phyloP scores from a whole-genome alignment of 2,329 filamentous ascomycete species.

The Cadophora luteo-olivacea region DNA sequence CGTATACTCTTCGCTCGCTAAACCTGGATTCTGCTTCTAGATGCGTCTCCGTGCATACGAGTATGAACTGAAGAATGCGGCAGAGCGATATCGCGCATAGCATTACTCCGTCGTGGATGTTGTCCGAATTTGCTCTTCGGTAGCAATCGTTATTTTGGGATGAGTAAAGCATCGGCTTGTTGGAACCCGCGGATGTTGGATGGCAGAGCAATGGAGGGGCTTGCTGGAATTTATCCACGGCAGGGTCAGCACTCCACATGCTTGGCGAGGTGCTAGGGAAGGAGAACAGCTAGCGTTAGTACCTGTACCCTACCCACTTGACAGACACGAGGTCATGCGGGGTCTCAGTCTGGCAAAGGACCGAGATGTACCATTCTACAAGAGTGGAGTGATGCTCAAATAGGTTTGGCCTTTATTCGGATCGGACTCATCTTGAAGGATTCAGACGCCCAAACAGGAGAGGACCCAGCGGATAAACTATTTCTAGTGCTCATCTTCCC shows the following conservation, averaged over 20 bases:
- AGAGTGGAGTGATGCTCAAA: not conserved
- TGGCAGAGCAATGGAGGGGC: not conserved
- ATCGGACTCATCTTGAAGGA: not conserved
- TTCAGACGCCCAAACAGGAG: not conserved
- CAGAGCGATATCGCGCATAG: not conserved
- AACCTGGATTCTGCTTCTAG: not conserved
- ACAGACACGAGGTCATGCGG: not conserved
- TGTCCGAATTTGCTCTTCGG: not conserved
- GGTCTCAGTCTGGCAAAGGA: not conserved
- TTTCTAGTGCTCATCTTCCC: not conserved
- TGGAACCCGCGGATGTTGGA: not conserved
- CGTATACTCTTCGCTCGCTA: not conserved
- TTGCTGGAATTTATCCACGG: slow-evolving; percentile 4
- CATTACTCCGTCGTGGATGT: not conserved
- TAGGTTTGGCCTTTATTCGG: not conserved
- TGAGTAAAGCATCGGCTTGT: not conserved
- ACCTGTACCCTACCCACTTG: no score
- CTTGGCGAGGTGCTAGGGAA: not conserved
- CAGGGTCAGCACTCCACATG: not conserved
- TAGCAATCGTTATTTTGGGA: not conserved
- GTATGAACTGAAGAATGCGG: not conserved
- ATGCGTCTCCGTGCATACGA: not conserved
- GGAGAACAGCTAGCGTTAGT: not conserved
- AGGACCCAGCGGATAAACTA: not conserved
- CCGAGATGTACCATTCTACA: not conserved